Evolutionary conservation across 2,329 filamentous ascomycete genomes (phyloP), one percentile per base, ranked within the genome.

Genomic region (Arthrobotrys entomopaga): DNA sequence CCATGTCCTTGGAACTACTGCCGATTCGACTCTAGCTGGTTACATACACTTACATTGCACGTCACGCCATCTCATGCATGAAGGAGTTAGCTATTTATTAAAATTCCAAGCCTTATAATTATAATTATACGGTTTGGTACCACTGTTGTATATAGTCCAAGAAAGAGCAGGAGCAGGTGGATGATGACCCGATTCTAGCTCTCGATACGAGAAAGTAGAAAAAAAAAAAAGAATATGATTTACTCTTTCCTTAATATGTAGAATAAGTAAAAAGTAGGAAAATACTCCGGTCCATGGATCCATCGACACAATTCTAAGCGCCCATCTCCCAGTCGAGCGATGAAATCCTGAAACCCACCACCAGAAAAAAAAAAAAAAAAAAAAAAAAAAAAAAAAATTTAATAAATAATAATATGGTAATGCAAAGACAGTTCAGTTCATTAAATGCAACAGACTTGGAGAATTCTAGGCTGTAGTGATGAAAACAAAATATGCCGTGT

Each of bases 51-150:
- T n/a, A n/a, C 19, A 58, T 46, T 29, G 48, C 20, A 56, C 52
- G 57, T 73, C 69, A 73, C 69, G 61, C 60, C 56, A 73, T 73
- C 19, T 43, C 61, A 73, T 61, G 56, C 61, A 65, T 34, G n/a
- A 49, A 34, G 22, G 52, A 42, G 60, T 20, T 22, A 22, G 60
- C 38, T 22, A 22, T 43, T 19, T 13, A 56, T 29, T 48, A 42
- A 10, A 49, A 15, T 24, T 50, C 24, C 24, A 29, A 46, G 42
- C 42, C 42, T 46, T 46, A 19, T n/a, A n/a, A n/a, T n/a, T n/a
- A n/a, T n/a, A n/a, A n/a, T n/a, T n/a, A n/a, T 2, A 13, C 11
- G 29, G 29, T 34, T 34, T 34, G 6, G 29, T 34, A 34, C 29
- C 29, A 34, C 29, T 34, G 29, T 34, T 34, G 29, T 34, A 10